These are phyloP conservation scores for Nicotiana tabacum DNA, from an alignment of 257 asterid genomes.

Conservation along the genomic window DNA sequence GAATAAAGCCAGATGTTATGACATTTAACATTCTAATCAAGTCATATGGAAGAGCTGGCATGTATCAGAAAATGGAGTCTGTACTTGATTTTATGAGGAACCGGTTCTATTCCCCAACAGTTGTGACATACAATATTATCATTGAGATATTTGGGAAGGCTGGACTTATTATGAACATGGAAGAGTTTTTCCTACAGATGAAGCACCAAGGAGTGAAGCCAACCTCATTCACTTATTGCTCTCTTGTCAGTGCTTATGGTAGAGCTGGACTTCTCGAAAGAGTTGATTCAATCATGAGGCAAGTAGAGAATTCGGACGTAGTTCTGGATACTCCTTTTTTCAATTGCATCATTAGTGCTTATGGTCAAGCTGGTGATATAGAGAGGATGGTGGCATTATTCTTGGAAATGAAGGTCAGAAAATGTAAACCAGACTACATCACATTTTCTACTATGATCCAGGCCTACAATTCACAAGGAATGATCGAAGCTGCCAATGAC, in stretches of 20 bases:
- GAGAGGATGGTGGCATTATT: conserved; percentile 64
- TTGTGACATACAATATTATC: conserved; percentile 64
- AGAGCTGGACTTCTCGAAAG: conserved; percentile 53
- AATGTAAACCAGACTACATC: conserved; percentile 65
- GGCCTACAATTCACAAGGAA: conserved; percentile 58
- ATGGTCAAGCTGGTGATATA: conserved; percentile 69
- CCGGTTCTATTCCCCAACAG: conserved; percentile 68
- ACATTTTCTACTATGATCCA: conserved; percentile 69
- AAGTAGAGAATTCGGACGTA: conserved; percentile 74
- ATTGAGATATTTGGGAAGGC: conserved; percentile 80
- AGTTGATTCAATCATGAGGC: conserved; percentile 67
- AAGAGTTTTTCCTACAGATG: conserved; percentile 70
- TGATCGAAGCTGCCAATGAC: conserved; percentile 55
- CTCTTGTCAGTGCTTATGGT: conserved; percentile 67
- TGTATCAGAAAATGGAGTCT: conserved; percentile 57
- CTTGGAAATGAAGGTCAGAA: conserved; percentile 51
- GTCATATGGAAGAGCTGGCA: conserved; percentile 57
- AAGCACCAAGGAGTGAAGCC: conserved; percentile 85
- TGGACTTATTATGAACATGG: conserved; percentile 63
- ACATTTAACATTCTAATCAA: conserved; percentile 68
- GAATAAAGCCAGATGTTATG: conserved; percentile 64
- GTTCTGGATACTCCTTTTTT: conserved; percentile 70
- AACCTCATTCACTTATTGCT: conserved; percentile 70
- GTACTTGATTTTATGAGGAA: conserved; percentile 70
- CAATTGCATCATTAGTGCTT: conserved; percentile 70